Evolutionary conservation across 495 filamentous ascomycete species (phyloP).

Genomic region (Penicillium egyptiacum): DNA sequence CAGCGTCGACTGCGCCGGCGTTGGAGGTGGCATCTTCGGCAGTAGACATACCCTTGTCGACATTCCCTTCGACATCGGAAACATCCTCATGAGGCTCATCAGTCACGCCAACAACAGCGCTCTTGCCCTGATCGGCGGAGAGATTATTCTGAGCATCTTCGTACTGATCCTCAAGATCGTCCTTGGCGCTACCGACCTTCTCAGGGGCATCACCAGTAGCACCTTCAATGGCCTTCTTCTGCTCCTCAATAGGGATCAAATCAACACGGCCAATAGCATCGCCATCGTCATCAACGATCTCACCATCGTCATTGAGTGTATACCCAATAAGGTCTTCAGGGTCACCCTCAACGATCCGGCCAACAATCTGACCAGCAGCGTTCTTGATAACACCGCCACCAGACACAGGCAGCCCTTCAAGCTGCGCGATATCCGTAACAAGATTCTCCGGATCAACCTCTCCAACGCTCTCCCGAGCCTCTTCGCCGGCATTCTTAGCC

Average conservation of each 20-base stretch:
- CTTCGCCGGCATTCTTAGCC: conserved; percentile 21
- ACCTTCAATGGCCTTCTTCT: conserved; percentile 31
- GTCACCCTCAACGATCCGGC: conserved; percentile 59
- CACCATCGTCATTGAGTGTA: conserved; percentile 59
- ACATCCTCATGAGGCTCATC: conserved; percentile 32
- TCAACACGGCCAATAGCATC: conserved; percentile 60
- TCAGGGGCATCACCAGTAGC: conserved; percentile 16
- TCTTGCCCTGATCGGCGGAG: conserved; percentile 23
- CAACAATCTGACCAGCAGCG: conserved; percentile 54
- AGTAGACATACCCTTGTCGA: conserved; percentile 17
- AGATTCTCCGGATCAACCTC: conserved; percentile 15
- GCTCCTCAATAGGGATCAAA: conserved; percentile 45
- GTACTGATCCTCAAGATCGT: conserved; percentile 37
- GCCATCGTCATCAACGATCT: conserved; percentile 65
- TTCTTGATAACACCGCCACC: conserved; percentile 58
- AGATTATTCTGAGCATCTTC: conserved; percentile 34
- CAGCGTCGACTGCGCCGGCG: conserved; percentile 18
- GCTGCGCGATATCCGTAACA: conserved; percentile 36
- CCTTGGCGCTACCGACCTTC: conserved; percentile 18
- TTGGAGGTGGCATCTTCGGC: conserved; percentile 18
- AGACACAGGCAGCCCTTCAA: conserved; percentile 57
- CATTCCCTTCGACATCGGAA: conserved; percentile 19
- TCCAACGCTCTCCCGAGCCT: conserved; percentile 22
- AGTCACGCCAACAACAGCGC: conserved; percentile 39
- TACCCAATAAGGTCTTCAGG: conserved; percentile 61